Evolutionary conservation across 2,329 filamentous ascomycete genomes (phyloP).

Genomic region (Exserohilum rostratum): DNA sequence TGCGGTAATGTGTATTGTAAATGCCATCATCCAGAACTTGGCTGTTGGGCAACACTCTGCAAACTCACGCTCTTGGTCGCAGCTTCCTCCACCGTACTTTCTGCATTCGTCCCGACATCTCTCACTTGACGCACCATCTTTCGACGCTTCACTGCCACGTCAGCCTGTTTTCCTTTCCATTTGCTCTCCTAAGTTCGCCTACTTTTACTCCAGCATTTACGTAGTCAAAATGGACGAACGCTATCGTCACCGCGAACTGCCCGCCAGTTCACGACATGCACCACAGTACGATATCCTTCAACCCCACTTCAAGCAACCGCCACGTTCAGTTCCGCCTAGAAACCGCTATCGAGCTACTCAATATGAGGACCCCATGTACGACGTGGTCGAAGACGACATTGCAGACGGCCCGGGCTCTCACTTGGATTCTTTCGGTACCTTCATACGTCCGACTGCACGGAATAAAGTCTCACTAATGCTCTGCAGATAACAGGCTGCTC

Average conservation of each 20-base stretch:
- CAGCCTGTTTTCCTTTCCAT: not conserved
- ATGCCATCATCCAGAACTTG: not conserved
- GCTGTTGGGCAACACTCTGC: not conserved
- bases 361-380: constrained; percentile 22
- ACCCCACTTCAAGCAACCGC: constrained; percentile 18
- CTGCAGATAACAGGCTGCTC: constrained; percentile 46
- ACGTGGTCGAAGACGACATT: constrained; percentile 34
- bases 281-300: constrained; percentile 22
- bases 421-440: constrained; percentile 59
- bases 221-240: constrained; percentile 27
- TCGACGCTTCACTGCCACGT: not conserved
- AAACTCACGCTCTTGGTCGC: constrained; percentile 10
- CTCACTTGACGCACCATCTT: constrained; percentile 5
- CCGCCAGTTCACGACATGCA: not conserved
- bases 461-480: not conserved
- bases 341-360: constrained; percentile 34
- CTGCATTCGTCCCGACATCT: constrained; percentile 11
- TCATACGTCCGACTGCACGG: not conserved
- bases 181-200: not conserved
- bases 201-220: not conserved
- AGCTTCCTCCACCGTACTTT: constrained; percentile 32
- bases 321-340: constrained; percentile 17
- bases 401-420: constrained; percentile 20
- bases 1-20: not conserved
- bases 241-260: constrained; percentile 15